These are phyloP conservation scores for Posidonia oceanica DNA, from an alignment of 116 monocot species.

Conservation along the genomic window DNA sequence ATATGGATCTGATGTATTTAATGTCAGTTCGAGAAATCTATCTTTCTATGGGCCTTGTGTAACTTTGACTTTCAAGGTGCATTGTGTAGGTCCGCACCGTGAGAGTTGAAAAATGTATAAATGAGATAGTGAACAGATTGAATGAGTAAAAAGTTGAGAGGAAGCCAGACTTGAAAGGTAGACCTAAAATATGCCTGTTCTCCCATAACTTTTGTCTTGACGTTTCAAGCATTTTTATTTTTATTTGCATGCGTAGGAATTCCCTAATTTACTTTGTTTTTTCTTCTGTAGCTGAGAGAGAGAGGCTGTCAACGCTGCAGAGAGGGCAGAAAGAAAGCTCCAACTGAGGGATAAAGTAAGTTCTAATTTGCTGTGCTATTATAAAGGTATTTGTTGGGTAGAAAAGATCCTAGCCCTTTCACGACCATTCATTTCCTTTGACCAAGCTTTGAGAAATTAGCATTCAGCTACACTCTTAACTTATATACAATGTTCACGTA, in stretches of 20 bases:
- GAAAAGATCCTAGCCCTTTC: too few relatives aligned
- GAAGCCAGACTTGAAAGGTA: conserved; percentile 94
- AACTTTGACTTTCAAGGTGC: not conserved
- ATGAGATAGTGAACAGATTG: conserved; percentile 90
- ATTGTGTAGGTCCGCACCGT: conserved; percentile 66
- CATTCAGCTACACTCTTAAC: too few relatives aligned
- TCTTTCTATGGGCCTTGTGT: not conserved
- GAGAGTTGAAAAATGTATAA: conserved; percentile 83
- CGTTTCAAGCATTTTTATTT: too few relatives aligned
- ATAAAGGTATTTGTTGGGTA: too few relatives aligned
- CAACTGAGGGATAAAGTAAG: conserved; percentile 73
- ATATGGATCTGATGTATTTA: not conserved
- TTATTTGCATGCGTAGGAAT: not conserved
- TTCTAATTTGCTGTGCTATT: not conserved
- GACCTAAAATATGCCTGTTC: not conserved
- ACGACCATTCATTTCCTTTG: too few relatives aligned
- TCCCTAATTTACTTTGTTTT: not conserved
- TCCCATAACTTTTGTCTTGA: not conserved
- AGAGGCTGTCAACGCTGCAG: conserved; percentile 83
- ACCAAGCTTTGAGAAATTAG: too few relatives aligned
- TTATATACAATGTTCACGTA: too few relatives aligned
- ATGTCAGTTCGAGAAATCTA: not conserved
- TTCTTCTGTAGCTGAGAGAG: conserved; percentile 55
- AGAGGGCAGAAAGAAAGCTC: conserved; percentile 85
- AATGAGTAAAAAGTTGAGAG: conserved; percentile 94